Evolutionary conservation across 1,284 basidiomycete species (phyloP).

Genomic region (Leccinum solheimii): DNA sequence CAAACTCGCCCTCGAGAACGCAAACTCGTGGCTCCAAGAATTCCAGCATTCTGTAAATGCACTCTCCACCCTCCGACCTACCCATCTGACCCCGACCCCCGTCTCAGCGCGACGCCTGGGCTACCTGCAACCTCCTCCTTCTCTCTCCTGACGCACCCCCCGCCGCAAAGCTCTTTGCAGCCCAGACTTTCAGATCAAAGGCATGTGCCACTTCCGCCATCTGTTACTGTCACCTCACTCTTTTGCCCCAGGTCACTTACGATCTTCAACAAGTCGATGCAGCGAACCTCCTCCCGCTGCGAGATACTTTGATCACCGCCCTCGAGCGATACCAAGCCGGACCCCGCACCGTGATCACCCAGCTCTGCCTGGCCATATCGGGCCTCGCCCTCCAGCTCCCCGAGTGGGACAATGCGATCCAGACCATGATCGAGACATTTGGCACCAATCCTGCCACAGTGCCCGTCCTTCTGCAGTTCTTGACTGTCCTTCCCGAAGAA

Average conservation of each 20-base stretch:
- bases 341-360: slow-evolving; percentile 85
- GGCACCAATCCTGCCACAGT: slow-evolving; percentile 86
- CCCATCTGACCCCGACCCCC: slow-evolving; percentile 56
- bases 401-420: slow-evolving; percentile 84
- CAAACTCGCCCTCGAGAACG: slow-evolving; percentile 77
- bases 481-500: slow-evolving; percentile 93
- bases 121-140: slow-evolving; percentile 89
- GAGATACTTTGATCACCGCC: slow-evolving; percentile 85
- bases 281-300: slow-evolving; percentile 71
- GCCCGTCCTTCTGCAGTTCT: slow-evolving; percentile 83
- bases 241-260: slow-evolving; percentile 78
- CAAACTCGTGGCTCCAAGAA: slow-evolving; percentile 91
- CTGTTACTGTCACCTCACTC: slow-evolving; percentile 19
- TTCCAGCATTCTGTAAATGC: slow-evolving; percentile 95
- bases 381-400: slow-evolving; percentile 91
- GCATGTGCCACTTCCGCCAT: slow-evolving; percentile 42
- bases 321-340: slow-evolving; percentile 71
- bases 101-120: slow-evolving; percentile 92
- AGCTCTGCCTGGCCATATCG: slow-evolving; percentile 87
- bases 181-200: slow-evolving; percentile 96
- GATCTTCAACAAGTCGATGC: slow-evolving; percentile 89
- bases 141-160: slow-evolving; percentile 76
- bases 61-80: slow-evolving; percentile 62
- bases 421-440: slow-evolving; percentile 82
- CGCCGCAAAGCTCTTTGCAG: slow-evolving; percentile 90